Evolutionary conservation across 176 grass and related monocot genomes (phyloP), one percentile per base, ranked within the genome.

Genomic region (Tillandsia leiboldiana): DNA sequence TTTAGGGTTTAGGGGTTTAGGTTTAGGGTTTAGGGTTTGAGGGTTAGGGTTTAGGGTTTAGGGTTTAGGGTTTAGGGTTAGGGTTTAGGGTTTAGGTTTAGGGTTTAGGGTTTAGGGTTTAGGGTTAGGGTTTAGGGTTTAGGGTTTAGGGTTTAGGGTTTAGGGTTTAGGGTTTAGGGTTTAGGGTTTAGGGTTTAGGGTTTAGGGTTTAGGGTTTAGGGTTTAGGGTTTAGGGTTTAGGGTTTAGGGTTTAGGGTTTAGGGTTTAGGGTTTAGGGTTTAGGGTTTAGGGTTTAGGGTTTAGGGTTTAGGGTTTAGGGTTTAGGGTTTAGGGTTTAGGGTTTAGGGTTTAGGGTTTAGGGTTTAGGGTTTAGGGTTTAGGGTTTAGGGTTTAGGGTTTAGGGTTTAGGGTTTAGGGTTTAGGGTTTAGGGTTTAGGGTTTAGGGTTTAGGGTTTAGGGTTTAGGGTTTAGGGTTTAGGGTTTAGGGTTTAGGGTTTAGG

Each of bases 341-440:
- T 74, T 75, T 64, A 75, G 58, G 72, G 72, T 75, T 75, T n/a
- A 75, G 72, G 72, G 72, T 75, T 75, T 64, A 75, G 72, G 72
- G 72, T 75, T 75, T 75, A 75, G 72, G 72, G 59, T 75, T 75
- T n/a, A 75, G 72, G 72, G 72, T 73, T 75, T 75, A 75, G 72
- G 72, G 72, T 75, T 75, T 75, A 66, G 72, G 72, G 9, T 75
- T 75, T 65, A 75, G 58, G 72, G 72, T 75, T 75, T 75, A 66
- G 58, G 72, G 72, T 49, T 75, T 67, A 67, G 64, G 64, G 64
- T 67, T 67, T 67, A 67, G 64, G 64, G 64, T 67, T 67, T n/a
- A 67, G 64, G 64, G 64, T 67, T 67, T 67, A 67, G 64, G 64
- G 64, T 67, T 67, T 67, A 67, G 64, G 64, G 64, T 67, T 67